Percentiles rank a stretch among this genome's conserved stretches.
phyloP scores from a whole-genome alignment of 345 rosid species.

The Murraya koenigii region DNA sequence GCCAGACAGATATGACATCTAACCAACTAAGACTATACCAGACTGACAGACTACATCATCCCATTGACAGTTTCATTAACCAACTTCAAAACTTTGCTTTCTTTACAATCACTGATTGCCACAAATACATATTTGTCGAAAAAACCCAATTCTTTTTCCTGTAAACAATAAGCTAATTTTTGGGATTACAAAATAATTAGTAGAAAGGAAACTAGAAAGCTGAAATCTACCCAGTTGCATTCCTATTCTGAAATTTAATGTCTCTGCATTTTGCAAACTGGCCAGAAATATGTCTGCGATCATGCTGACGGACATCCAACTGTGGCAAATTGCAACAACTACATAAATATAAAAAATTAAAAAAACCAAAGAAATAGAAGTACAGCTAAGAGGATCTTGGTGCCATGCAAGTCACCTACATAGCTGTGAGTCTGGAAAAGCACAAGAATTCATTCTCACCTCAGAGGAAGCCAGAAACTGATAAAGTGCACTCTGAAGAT shows the following conservation, averaged over 20 bases:
- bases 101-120: background rate
- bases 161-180: background rate
- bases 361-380: background rate
- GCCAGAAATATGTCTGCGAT: constrained; percentile 72
- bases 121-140: background rate
- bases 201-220: background rate
- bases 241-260: constrained; percentile 27
- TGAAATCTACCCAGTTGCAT: constrained; percentile 36
- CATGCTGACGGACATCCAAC: constrained; percentile 62
- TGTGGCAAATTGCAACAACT: constrained; percentile 32
- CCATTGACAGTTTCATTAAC: background rate
- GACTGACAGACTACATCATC: background rate
- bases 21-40: background rate
- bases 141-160: background rate
- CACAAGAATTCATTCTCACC: constrained; percentile 48
- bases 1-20: background rate
- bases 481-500: constrained; percentile 79
- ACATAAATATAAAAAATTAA: background rate
- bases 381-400: background rate
- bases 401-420: background rate
- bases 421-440: constrained; percentile 8
- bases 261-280: constrained; percentile 39
- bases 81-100: background rate
- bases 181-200: background rate
- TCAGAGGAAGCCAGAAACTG: constrained; percentile 74